Conservation (phyloP, 257 asterid species). For the Solanum okadae region DNA sequence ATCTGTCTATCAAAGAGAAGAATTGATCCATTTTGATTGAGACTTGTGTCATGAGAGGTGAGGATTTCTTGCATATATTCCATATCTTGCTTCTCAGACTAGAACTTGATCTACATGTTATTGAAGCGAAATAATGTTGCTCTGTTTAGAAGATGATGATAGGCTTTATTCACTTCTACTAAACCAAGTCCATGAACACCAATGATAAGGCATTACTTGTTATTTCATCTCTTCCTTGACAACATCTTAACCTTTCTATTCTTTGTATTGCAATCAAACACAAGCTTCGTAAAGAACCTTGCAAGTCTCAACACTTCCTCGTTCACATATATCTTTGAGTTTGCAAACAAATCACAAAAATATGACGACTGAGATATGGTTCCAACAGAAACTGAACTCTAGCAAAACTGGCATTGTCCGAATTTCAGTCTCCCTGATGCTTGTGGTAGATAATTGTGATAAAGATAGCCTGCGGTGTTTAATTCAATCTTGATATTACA, state of each 20-base stretch:
- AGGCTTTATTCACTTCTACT: not conserved
- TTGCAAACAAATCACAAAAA: not conserved
- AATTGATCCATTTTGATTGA: not conserved
- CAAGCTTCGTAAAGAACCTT: not conserved
- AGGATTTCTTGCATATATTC: not conserved
- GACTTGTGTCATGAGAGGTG: not conserved
- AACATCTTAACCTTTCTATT: not conserved
- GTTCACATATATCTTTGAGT: not conserved
- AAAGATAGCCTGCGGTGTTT: not conserved
- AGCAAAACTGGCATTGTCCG: not conserved
- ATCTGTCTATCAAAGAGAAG: not conserved
- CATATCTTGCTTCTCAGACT: not conserved
- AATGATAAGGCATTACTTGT: not conserved
- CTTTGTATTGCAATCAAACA: not conserved
- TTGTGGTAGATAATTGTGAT: not conserved
- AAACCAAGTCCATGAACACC: not conserved
- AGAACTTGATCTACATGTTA: not conserved
- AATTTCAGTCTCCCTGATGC: not conserved
- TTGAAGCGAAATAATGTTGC: not conserved
- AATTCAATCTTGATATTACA: not conserved
- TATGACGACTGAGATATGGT: not conserved
- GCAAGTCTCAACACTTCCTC: not conserved
- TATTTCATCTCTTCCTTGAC: not conserved
- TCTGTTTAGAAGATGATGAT: not conserved
- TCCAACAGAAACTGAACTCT: not conserved